Base-by-base conservation (phyloP, 2,329 filamentous ascomycete genomes). In the Scedosporium boydii region DNA sequence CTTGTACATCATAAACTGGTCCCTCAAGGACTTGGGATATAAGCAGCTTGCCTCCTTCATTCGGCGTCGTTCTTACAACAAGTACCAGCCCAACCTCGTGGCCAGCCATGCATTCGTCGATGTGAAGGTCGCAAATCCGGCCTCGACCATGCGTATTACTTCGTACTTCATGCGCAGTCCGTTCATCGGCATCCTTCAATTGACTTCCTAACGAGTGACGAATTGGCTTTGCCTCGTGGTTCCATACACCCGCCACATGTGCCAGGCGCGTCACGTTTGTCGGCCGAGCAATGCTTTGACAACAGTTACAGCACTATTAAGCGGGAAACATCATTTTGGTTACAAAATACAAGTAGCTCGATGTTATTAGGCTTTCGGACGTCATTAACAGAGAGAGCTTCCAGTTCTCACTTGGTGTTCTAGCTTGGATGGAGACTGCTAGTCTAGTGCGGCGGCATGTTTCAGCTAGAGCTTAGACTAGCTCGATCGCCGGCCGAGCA, bases 381-480 rank as follows among this genome's bases (percentile, higher is more conserved):
- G 44, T 48, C 44, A 48, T 48, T 21, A n/a, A 18, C n/a, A n/a
- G 18, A 21, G 18, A 21, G 44, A 48, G 44, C n/a, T 21, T 14
- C 44, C 16, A 48, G 44, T 48, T 21, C 14, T 21, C 44, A 14
- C n/a, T 48, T 48, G 16, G n/a, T 48, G 44, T 14, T 48, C 51
- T 55, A 14, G 51, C 23, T 23, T 55, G 51, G 18, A 27, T 18
- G 18, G 51, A 23, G 18, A 12, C 12, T 55, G 6, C 12, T 55
- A 16, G 18, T 55, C 23, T 55, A 55, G 51, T 21, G 51, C 51
- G 51, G 12, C 51, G 51, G 51, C 51, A 55, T 55, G 51, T 55
- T 55, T 55, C 51, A 55, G 23, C 51, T 55, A 27, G 51, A 55
- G 51, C 51, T 55, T 55, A 14, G 51, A 55, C 51, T 55, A 55